Percentiles rank a stretch among this genome's conserved stretches.
Evolutionary conservation across 2,329 filamentous ascomycete species (phyloP).

Genomic region (Ustulina deusta): DNA sequence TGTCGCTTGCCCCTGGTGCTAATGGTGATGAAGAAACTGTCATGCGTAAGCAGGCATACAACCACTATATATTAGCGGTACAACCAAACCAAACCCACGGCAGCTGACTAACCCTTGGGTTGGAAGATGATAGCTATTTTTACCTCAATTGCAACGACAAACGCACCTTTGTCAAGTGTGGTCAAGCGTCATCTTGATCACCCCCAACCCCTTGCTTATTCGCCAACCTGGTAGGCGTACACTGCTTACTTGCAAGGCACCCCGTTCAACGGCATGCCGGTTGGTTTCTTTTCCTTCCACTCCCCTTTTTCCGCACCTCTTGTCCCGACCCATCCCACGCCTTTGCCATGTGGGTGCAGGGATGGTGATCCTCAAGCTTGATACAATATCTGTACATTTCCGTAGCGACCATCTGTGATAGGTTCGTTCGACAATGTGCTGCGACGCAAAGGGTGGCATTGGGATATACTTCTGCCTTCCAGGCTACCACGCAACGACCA

Average conservation of each 20-base stretch:
- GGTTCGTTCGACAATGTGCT: constrained; percentile 18
- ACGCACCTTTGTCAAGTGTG: not conserved
- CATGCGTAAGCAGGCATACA: constrained; percentile 11
- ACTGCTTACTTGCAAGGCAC: constrained; percentile 1
- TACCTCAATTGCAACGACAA: not conserved
- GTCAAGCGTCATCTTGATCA: constrained; percentile 12
- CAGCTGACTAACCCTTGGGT: constrained; percentile 9
- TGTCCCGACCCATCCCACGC: constrained; percentile 30
- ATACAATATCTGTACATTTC: constrained; percentile 24
- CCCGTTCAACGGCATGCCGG: not conserved
- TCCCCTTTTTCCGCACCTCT: constrained; percentile 6
- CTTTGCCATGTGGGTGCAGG: constrained; percentile 38
- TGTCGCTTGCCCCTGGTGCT: constrained; percentile 18
- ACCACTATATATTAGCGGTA: not conserved
- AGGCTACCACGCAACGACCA: constrained; percentile 24
- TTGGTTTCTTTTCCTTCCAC: constrained; percentile 9
- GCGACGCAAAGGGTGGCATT: constrained; percentile 23
- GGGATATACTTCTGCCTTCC: constrained; percentile 21
- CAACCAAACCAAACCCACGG: constrained; percentile 2
- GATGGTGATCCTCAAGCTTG: constrained; percentile 28
- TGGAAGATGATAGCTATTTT: not conserved
- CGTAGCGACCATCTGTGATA: constrained; percentile 18
- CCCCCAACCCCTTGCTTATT: constrained; percentile 18
- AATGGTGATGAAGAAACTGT: not conserved
- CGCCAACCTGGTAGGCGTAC: constrained; percentile 1